Evolutionary conservation across 2,329 filamentous ascomycete species (phyloP), one percentile per base, ranked within the genome.

Genomic region (Neophaeococcomyces mojaviensis): DNA sequence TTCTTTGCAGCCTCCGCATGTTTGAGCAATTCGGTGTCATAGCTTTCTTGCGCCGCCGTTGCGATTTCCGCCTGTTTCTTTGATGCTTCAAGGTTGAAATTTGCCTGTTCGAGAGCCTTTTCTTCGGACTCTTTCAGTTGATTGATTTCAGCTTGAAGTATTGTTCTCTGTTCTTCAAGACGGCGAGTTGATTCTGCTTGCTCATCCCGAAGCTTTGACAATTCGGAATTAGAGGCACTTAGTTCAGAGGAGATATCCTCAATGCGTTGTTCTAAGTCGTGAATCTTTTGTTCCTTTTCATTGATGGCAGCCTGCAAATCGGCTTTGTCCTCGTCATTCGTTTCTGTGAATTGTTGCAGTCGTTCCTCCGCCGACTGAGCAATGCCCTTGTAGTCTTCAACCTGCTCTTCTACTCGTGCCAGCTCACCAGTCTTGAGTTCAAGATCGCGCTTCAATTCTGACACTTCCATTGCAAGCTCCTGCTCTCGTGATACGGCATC

Each of bases 41-140:
- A 98, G 56, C 92, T 89, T 61, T 94, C 84, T 62, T 98, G 92
- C 3, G 92, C 88, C 63, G 88, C 86, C 44, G 88, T 82, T 2
- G 92, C 88, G 59, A 98, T 97, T 36, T 94, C 86, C 22, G 90
- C 89, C 64, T 98, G 92, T 0, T 87, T 83, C 51, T 92, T 89
- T 34, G 97, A 78, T 58, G 97, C 89, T 58, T 94, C 85, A 61
- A 94, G 87, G 61, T 95, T 86, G 61, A 85, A 88, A 54, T 86
- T 82, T 26, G 87, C 82, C 40, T 88, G 83, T 50, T 88, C 84
- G 49, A 81, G 75, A 62, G 90, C 83, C 44, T 85, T 79, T 54
- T 88, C 85, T 48, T 84, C 84, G 55, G 94, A 85, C 39, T 94
- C 88, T 62, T 86, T 92, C 22, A 97, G 71, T 28, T 87, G 79